phyloP scores from a whole-genome alignment of 345 rosid species.

The Linum lewisii region DNA sequence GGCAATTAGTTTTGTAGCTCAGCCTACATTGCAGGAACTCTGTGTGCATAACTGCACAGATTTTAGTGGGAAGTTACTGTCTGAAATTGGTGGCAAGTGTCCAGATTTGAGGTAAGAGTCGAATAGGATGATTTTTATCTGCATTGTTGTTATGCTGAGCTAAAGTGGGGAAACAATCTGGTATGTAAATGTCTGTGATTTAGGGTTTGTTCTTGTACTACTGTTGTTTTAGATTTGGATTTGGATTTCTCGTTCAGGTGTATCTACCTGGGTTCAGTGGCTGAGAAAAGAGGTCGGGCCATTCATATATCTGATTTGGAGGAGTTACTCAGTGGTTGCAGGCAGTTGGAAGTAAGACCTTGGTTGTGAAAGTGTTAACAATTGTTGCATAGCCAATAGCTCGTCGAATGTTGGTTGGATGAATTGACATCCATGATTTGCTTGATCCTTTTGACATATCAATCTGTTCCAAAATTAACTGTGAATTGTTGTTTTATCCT shows the following conservation, averaged over 20 bases:
- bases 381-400: not conserved
- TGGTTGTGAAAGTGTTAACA: constrained; percentile 7
- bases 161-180: too few species aligned
- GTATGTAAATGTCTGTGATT: not conserved
- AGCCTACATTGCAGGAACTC: constrained; percentile 60
- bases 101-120: constrained; percentile 46
- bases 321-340: constrained; percentile 71
- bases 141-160: not conserved
- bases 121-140: not conserved
- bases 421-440: not conserved
- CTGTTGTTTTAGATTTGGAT: constrained; percentile 13
- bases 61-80: constrained; percentile 70
- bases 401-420: not conserved
- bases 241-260: constrained; percentile 32
- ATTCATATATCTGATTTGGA: constrained; percentile 62
- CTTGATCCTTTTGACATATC: not conserved
- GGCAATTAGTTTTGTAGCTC: constrained; percentile 37
- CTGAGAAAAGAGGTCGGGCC: constrained; percentile 67
- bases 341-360: constrained; percentile 72
- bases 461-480: not conserved
- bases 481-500: not conserved
- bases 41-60: constrained; percentile 58
- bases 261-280: constrained; percentile 75
- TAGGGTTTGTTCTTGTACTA: not conserved
- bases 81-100: constrained; percentile 66